Evolutionary conservation across 768 basidiomycete genomes (phyloP).

Genomic region (Rhizopogon salebrosus): DNA sequence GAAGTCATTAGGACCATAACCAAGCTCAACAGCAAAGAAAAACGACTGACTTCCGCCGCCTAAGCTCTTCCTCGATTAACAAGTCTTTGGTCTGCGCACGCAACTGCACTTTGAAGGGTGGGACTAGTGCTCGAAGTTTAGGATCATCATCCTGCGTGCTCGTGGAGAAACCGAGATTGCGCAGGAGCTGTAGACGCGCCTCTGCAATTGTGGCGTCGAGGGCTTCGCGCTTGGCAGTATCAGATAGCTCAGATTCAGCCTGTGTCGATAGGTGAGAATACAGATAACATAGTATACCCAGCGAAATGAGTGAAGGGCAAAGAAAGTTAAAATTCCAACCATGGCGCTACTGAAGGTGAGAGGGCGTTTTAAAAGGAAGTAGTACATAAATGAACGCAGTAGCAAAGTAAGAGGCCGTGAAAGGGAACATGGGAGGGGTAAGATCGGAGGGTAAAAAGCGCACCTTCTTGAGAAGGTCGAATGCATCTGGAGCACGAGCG

Average conservation of each 20-base stretch:
- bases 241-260: slow-evolving; percentile 82
- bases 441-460: slow-evolving; percentile 4
- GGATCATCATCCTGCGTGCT: slow-evolving; percentile 57
- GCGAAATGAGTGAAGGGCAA: not conserved
- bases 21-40: not conserved
- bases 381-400: not conserved
- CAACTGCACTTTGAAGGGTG: slow-evolving; percentile 64
- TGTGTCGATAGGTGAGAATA: slow-evolving; percentile 23
- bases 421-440: not conserved
- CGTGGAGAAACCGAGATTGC: slow-evolving; percentile 54
- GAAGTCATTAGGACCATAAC: slow-evolving; percentile 1
- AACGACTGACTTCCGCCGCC: slow-evolving; percentile 67
- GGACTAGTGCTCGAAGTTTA: slow-evolving; percentile 29
- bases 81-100: slow-evolving; percentile 75
- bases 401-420: not conserved
- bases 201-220: slow-evolving; percentile 75
- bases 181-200: slow-evolving; percentile 66
- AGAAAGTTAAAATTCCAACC: not conserved
- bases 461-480: slow-evolving; percentile 91
- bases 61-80: slow-evolving; percentile 85
- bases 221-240: slow-evolving; percentile 74
- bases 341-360: not conserved
- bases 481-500: slow-evolving; percentile 83
- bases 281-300: not conserved
- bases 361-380: not conserved